These are phyloP conservation scores for Populus hybrid DNA, from an alignment of 441 rosid species.

Conservation along the genomic window DNA sequence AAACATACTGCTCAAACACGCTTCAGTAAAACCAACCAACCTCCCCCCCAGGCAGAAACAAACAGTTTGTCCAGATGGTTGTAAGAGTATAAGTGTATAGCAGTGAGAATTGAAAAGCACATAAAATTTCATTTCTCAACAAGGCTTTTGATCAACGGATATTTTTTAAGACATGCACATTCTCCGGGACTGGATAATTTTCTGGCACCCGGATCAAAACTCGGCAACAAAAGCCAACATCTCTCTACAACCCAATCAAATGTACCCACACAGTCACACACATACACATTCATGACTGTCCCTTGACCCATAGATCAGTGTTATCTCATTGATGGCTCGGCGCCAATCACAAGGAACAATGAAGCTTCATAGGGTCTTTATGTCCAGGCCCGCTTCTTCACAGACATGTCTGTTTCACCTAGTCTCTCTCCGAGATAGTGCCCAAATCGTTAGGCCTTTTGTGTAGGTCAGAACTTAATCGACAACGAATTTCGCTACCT, in stretches of 20 bases:
- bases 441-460: constrained; percentile 14
- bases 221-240: background rate
- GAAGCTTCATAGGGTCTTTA: constrained; percentile 1
- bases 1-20: background rate
- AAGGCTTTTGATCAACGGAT: background rate
- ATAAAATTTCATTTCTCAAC: background rate
- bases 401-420: background rate
- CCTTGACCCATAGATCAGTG: background rate
- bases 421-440: constrained; percentile 2
- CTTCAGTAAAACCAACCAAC: too few species aligned
- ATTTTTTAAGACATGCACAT: background rate
- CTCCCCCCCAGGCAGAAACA: too few species aligned
- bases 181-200: background rate
- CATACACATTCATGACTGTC: background rate
- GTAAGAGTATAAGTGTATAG: too few species aligned
- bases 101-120: background rate
- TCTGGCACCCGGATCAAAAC: background rate
- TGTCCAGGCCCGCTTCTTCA: constrained; percentile 2
- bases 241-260: background rate
- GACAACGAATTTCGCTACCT: constrained; percentile 14
- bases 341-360: background rate
- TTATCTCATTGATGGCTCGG: background rate
- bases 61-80: too few species aligned
- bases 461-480: constrained; percentile 7
- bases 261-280: background rate